Conservation (phyloP, 2,329 filamentous ascomycete genomes). For the Diaporthe sp. region DNA sequence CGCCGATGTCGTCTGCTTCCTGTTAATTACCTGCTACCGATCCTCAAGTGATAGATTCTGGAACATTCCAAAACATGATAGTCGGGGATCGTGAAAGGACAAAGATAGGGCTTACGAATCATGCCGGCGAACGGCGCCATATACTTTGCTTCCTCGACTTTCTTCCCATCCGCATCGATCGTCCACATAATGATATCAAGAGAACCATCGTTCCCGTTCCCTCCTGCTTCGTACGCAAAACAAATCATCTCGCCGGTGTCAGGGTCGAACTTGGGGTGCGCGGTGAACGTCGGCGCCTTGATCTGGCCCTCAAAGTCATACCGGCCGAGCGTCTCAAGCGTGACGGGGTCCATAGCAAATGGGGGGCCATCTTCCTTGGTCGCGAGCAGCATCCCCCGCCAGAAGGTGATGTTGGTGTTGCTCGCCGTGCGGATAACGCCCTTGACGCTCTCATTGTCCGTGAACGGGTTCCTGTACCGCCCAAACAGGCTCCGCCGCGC, state of each 20-base stretch:
- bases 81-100: no score
- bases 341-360: slow-evolving; percentile 64
- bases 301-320: slow-evolving; percentile 68
- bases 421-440: slow-evolving; percentile 69
- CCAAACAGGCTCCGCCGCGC: slow-evolving; percentile 62
- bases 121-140: slow-evolving; percentile 66
- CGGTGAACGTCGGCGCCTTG: slow-evolving; percentile 61
- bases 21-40: no score
- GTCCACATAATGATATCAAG: slow-evolving; percentile 63
- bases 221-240: slow-evolving; percentile 64
- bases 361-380: slow-evolving; percentile 69
- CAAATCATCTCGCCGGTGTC: slow-evolving; percentile 66
- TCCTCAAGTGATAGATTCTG: no score
- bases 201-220: slow-evolving; percentile 58
- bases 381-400: slow-evolving; percentile 67
- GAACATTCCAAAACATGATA: no score
- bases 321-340: slow-evolving; percentile 63
- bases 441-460: slow-evolving; percentile 67
- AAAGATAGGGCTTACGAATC: slow-evolving; percentile 51
- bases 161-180: slow-evolving; percentile 57
- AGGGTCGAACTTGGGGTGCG: slow-evolving; percentile 67
- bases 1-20: no score
- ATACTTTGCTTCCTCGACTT: slow-evolving; percentile 63
- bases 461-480: slow-evolving; percentile 70
- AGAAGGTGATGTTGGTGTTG: slow-evolving; percentile 73